Evolutionary conservation across 176 grass and related monocot genomes (phyloP).

Genomic region (Hsuehochloa calcarea): DNA sequence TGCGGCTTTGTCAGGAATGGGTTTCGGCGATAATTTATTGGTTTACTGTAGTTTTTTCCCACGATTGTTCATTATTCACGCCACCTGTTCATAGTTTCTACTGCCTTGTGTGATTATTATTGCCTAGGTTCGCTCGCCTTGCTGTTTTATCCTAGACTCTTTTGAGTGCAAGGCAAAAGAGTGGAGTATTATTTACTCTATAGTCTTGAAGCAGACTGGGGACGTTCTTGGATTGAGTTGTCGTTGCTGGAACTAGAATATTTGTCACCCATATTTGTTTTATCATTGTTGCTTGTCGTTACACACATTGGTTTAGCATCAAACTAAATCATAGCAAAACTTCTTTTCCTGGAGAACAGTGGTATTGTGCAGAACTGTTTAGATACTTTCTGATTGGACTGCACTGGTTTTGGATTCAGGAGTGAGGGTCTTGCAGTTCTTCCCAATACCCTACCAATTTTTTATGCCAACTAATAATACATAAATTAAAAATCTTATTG

Average conservation of each 20-base stretch:
- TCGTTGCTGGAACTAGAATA: neutral
- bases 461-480: neutral
- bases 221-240: neutral
- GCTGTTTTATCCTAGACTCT: neutral
- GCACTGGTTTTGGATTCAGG: neutral
- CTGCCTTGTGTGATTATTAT: neutral
- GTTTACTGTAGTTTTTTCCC: neutral
- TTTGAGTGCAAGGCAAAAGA: neutral
- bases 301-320: neutral
- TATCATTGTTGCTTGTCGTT: neutral
- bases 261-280: neutral
- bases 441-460: neutral
- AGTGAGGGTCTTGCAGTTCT: neutral
- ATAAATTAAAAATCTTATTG: neutral
- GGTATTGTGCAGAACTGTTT: neutral
- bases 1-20: neutral
- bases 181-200: neutral
- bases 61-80: neutral
- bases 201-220: neutral
- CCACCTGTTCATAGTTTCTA: neutral
- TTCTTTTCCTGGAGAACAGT: neutral
- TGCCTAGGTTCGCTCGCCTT: neutral
- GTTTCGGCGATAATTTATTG: neutral
- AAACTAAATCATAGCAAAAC: neutral
- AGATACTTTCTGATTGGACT: neutral